Conservation (phyloP, 208 protist genomes). For the Acanthamoeba lenticulata region DNA sequence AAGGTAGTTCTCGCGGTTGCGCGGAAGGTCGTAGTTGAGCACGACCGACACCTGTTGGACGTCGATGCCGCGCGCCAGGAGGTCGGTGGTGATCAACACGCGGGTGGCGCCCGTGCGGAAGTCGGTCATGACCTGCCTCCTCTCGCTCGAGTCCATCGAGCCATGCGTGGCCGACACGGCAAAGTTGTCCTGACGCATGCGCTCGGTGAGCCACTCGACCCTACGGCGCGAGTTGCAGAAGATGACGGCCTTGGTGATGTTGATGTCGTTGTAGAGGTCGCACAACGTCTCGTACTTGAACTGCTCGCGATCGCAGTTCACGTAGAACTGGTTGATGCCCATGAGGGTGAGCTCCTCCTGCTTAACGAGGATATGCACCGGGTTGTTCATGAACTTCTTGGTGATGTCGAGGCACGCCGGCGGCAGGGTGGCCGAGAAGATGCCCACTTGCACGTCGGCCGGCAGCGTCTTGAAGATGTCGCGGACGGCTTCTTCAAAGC, state of each 20-base stretch:
- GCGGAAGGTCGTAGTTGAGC: constrained; percentile 81
- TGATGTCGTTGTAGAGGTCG: constrained; percentile 80
- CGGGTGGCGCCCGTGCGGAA: constrained; percentile 73
- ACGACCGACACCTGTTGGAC: constrained; percentile 81
- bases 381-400: not conserved
- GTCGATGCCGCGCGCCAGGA: constrained; percentile 87
- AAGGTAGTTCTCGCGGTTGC: constrained; percentile 79
- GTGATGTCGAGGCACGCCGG: constrained; percentile 61
- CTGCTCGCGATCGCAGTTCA: constrained; percentile 54
- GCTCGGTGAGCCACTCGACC: not conserved
- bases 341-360: constrained; percentile 70
- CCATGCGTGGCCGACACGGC: constrained; percentile 75
- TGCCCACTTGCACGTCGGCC: constrained; percentile 64
- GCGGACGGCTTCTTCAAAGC: constrained; percentile 46
- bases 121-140: constrained; percentile 70
- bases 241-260: constrained; percentile 84
- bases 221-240: constrained; percentile 74
- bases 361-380: constrained; percentile 54
- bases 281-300: constrained; percentile 75
- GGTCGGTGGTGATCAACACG: constrained; percentile 85
- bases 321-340: constrained; percentile 80
- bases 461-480: constrained; percentile 32
- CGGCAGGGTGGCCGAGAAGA: constrained; percentile 77
- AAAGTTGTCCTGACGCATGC: constrained; percentile 75
- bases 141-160: constrained; percentile 69